Percentiles rank a stretch among this genome's conserved stretches.
These are phyloP conservation scores for Penicillium nucicola DNA, from an alignment of 495 filamentous ascomycete genomes.

Conservation along the genomic window DNA sequence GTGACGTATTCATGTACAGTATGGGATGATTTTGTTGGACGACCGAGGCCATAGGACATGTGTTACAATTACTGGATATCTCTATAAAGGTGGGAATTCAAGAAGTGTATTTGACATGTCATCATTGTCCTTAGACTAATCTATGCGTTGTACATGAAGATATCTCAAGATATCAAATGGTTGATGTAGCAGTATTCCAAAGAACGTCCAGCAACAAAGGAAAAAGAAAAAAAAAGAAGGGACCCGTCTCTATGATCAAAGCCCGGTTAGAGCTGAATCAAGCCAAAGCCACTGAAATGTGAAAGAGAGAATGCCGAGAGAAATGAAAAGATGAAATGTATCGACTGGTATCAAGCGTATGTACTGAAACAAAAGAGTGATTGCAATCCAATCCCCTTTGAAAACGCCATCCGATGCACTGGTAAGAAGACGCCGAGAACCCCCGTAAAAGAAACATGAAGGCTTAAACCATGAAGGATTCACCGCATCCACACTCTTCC, in stretches of 20 bases:
- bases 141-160: constrained; percentile 4
- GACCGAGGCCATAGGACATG: too few relatives aligned
- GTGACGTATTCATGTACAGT: background rate
- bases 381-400: constrained; percentile 12
- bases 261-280: background rate
- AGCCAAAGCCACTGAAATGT: background rate
- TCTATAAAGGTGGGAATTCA: too few relatives aligned
- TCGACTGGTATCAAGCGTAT: constrained; percentile 37
- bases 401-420: constrained; percentile 47
- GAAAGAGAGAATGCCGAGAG: constrained; percentile 2
- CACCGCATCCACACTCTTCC: constrained; percentile 95
- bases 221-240: background rate
- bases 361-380: constrained; percentile 22
- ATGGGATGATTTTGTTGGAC: background rate
- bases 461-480: constrained; percentile 84
- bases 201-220: background rate
- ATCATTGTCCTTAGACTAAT: constrained; percentile 10
- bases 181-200: background rate
- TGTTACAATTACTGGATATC: too few relatives aligned
- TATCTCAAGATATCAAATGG: background rate
- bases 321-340: constrained; percentile 13
- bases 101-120: background rate
- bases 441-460: constrained; percentile 12
- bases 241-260: constrained; percentile 10
- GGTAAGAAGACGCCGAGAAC: constrained; percentile 20